Base-by-base conservation (phyloP, 2,329 filamentous ascomycete species). In the Hymenoscyphus repandus region DNA sequence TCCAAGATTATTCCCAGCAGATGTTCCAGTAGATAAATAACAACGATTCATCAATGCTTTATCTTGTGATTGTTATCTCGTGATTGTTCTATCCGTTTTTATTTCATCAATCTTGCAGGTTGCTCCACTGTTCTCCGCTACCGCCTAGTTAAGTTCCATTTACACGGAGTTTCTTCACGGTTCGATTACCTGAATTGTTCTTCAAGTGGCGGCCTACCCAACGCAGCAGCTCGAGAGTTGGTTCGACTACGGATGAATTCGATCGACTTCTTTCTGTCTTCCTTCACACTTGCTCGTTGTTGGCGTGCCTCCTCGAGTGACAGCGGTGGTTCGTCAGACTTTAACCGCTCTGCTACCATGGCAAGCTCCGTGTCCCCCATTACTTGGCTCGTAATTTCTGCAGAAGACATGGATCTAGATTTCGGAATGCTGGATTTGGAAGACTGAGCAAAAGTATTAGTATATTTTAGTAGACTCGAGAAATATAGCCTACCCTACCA, bases 211-310 rank as follows among this genome's bases (percentile, higher is more conserved):
- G 38, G 38, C 6, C 17, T 5, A 40, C 40, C 40, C n/a, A 39
- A 17, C 6, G 51, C 47, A 32, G 39, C 52, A 10, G 45, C 48
- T 15, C 61, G 72, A 73, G 60, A 69, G 18, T 31, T 39, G 2
- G 58, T 58, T 3, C 58, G 48, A 13, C 33, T 43, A 9, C 54
- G 50, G 27, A 61, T 55, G 27, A 61, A 57, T 3, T 54, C 52
- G 13, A 61, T 53, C 1, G 20, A 40, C 2, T 34, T 18, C 42
- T 57, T 53, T 4, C 57, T 47, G 30, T 53, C 51, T 17, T 57
- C 51, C 40, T 56, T 56, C 37, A 56, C 42, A 13, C 45, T 54
- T 3, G 52, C 55, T 13, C 58, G 50, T 1, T 55, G 55, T 22
- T 54, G 32, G 6, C 58, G 48, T n/a, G 47, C 58, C 45, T 60